A percentile compares a stretch with the other conserved stretches of the same genome.
Conservation (phyloP, 2,329 filamentous ascomycete species). For the Alternaria sp. region DNA sequence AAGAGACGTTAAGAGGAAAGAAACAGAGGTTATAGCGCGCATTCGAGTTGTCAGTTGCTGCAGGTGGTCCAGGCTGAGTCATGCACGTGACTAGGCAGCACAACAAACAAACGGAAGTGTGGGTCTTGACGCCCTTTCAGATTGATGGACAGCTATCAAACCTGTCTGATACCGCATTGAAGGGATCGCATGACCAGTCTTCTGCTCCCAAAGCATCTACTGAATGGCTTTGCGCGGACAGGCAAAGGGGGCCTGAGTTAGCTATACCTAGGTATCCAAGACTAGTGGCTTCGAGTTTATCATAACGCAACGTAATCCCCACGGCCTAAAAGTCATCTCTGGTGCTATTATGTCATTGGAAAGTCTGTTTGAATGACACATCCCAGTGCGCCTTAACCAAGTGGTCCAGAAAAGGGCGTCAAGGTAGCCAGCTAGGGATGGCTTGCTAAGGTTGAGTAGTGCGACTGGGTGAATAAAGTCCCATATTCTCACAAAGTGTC, state of each 20-base stretch:
- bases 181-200: neutral
- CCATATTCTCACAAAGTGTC: neutral
- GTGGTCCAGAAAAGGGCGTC: neutral
- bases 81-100: neutral
- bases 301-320: neutral
- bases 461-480: neutral
- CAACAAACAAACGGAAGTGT: neutral
- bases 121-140: neutral
- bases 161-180: neutral
- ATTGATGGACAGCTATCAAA: neutral
- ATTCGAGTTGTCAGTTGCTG: neutral
- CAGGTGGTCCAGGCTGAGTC: neutral
- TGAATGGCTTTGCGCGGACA: neutral
- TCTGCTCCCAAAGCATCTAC: neutral
- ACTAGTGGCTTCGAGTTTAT: neutral
- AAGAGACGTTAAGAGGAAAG: neutral
- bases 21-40: neutral
- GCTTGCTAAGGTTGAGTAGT: neutral
- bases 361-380: neutral
- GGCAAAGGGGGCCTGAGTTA: neutral
- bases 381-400: neutral
- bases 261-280: neutral
- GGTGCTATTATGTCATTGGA: neutral
- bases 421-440: neutral
- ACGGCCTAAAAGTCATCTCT: neutral